Percentiles rank a stretch among this genome's conserved stretches.
These are phyloP conservation scores for Glonium stellatum DNA, from an alignment of 495 filamentous ascomycete genomes.

Conservation along the genomic window DNA sequence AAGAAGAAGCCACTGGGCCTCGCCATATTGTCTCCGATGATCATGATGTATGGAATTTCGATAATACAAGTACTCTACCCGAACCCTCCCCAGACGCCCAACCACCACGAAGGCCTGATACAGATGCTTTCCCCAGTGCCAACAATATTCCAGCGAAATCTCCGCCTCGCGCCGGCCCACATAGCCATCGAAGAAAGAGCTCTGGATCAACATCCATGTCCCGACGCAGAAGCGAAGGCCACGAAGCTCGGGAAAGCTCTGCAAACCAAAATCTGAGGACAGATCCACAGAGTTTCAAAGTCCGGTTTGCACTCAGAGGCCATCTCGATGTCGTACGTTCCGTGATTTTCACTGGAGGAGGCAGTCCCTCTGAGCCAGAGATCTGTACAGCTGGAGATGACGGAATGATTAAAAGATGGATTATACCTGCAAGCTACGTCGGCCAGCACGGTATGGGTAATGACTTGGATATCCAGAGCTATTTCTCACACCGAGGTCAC, in stretches of 20 bases:
- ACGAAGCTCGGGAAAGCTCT: constrained; percentile 41
- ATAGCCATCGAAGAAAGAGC: constrained; percentile 73
- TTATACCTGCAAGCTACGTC: constrained; percentile 73
- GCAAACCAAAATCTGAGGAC: constrained; percentile 41
- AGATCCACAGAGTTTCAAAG: constrained; percentile 73
- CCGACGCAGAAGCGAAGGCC: constrained; percentile 54
- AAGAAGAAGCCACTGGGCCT: constrained; percentile 36
- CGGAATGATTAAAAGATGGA: constrained; percentile 92
- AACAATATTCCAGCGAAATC: constrained; percentile 71
- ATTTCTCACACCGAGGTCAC: constrained; percentile 93
- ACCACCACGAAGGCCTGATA: constrained; percentile 64
- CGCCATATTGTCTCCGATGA: constrained; percentile 40
- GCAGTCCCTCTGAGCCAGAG: constrained; percentile 88
- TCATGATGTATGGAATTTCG: constrained; percentile 86
- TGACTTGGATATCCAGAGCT: constrained; percentile 83
- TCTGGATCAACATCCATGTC: constrained; percentile 49
- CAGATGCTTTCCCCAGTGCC: constrained; percentile 75
- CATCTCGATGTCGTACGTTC: constrained; percentile 90
- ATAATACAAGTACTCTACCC: constrained; percentile 51
- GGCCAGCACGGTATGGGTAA: constrained; percentile 44
- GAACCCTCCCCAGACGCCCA: constrained; percentile 43
- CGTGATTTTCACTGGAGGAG: constrained; percentile 92
- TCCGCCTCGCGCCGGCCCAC: constrained; percentile 57
- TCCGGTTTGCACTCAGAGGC: constrained; percentile 83
- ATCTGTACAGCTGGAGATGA: constrained; percentile 96